Evolutionary conservation across 2,329 filamentous ascomycete species (phyloP).

Genomic region (Westerdykella sp.): DNA sequence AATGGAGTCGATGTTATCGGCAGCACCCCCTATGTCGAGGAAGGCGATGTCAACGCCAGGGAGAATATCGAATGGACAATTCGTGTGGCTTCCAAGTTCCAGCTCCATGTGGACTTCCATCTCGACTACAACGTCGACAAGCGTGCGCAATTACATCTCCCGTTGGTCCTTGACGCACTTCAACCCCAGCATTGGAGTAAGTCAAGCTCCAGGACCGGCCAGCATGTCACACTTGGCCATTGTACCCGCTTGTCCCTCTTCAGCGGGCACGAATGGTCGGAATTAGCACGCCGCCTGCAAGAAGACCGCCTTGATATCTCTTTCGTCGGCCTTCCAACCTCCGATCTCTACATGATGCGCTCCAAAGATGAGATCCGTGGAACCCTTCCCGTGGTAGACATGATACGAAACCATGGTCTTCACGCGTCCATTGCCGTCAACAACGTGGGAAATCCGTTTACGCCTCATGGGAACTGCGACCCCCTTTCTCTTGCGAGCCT

Average conservation of each 20-base stretch:
- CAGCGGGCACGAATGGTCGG: conserved; percentile 40
- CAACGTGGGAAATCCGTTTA: conserved; percentile 70
- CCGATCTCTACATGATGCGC: conserved; percentile 67
- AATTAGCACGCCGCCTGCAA: too few relatives aligned
- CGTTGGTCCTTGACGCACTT: conserved; percentile 38
- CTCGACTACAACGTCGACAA: conserved; percentile 62
- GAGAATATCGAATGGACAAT: conserved; percentile 60
- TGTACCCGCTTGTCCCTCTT: conserved; percentile 35
- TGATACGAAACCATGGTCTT: conserved; percentile 55
- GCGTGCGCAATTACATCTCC: conserved; percentile 29
- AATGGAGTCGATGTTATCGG: conserved; percentile 55
- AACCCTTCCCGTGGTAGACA: conserved; percentile 55
- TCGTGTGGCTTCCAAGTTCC: conserved; percentile 44
- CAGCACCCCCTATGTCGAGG: conserved; percentile 65
- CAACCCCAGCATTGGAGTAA: too few relatives aligned
- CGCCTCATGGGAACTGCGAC: conserved; percentile 62
- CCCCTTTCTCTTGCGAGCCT: conserved; percentile 58
- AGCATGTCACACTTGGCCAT: conserved; percentile 52
- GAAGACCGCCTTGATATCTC: conserved; percentile 48
- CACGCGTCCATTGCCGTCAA: conserved; percentile 60
- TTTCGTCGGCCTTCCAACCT: conserved; percentile 65
- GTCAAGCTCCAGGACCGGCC: conserved; percentile 11
- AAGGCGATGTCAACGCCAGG: conserved; percentile 42
- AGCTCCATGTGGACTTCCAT: conserved; percentile 62
- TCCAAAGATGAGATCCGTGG: conserved; percentile 45